Evolutionary conservation across 306 rosid species (phyloP), one percentile per base, ranked within the genome.

Genomic region (Lathyrus oleraceus): DNA sequence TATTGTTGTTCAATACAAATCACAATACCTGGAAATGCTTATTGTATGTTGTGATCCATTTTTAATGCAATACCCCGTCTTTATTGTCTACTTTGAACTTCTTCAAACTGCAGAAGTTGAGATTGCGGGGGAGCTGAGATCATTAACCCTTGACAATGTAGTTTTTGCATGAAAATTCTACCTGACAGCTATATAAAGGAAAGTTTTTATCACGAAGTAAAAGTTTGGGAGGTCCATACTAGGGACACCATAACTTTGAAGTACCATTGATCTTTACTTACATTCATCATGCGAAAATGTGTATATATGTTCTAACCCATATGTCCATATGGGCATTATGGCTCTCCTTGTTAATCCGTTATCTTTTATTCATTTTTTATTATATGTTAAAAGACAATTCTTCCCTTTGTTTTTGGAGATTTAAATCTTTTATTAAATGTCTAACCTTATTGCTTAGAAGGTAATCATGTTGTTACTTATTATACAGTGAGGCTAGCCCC

Each of bases 401-500:
- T 19, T 61, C 38, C 61, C 19, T 49, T 59, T 16, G 8, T 45
- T 49, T 65, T 81, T 32, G 23, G 11, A 14, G 0, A 36, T 67
- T 25, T 47, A 21, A 17, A 62, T 5, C 48, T 36, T 30, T 0
- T 38, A 36, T n/a, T 30, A 10, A 15, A 51, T 65, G 51, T 40
- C 45, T 48, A 45, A 73, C n/a, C 53, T 15, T 59, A 30, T 52
- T 65, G 48, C 69, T 69, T 57, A 19, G 61, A 36, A 56, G 69
- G 23, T 70, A 80, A 48, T 49, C 25, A 42, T 56, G 58, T 58
- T 42, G 84, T 85, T 49, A 15, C 19, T 51, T 53, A 30, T 56
- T 61, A 69, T 64, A 42, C 89, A 88, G 98, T 93, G 87, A 93
- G 98, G 85, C 94, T 90, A 72, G 98, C 92, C 52, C 94, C 97